phyloP scores from a whole-genome alignment of 1,284 basidiomycete genomes.

The Phylloboletellus chloephorus region DNA sequence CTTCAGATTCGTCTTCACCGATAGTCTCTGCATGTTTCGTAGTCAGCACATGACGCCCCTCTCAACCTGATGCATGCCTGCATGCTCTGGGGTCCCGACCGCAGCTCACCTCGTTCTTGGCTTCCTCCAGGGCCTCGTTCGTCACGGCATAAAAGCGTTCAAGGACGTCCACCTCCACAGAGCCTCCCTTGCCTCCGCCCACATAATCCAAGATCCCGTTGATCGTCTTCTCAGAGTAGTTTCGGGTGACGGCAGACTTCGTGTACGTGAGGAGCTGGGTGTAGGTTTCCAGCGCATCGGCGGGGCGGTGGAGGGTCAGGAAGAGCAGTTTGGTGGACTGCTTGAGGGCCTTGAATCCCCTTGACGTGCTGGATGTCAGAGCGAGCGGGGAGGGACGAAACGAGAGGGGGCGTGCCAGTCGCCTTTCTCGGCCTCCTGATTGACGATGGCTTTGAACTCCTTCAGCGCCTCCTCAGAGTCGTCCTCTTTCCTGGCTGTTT shows the following conservation, averaged over 20 bases:
- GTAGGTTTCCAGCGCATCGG: constrained; percentile 85
- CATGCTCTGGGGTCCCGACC: background rate
- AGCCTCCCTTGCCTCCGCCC: constrained; percentile 81
- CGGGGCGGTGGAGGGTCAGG: constrained; percentile 70
- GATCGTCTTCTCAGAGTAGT: constrained; percentile 96
- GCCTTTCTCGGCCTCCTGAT: constrained; percentile 84
- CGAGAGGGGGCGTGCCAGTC: constrained; percentile 66
- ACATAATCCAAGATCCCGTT: constrained; percentile 99
- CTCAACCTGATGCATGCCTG: background rate
- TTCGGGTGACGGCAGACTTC: constrained; percentile 85
- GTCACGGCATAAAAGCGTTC: constrained; percentile 96
- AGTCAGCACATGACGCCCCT: background rate
- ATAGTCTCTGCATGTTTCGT: constrained; percentile 62
- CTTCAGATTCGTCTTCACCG: constrained; percentile 94
- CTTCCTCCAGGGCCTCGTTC: constrained; percentile 82
- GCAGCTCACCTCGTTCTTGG: constrained; percentile 84
- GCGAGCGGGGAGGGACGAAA: background rate
- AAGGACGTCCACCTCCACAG: constrained; percentile 81
- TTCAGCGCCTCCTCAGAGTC: constrained; percentile 84
- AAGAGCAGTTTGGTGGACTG: constrained; percentile 96
- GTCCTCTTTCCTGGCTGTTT: constrained; percentile 84
- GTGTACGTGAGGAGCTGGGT: constrained; percentile 85
- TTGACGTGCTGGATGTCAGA: constrained; percentile 30
- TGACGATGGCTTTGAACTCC: constrained; percentile 83
- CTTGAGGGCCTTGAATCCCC: constrained; percentile 99